A percentile compares a stretch with the other conserved stretches of the same genome.
phyloP scores from a whole-genome alignment of 2,329 filamentous ascomycete genomes.

The Penicillium sp. region DNA sequence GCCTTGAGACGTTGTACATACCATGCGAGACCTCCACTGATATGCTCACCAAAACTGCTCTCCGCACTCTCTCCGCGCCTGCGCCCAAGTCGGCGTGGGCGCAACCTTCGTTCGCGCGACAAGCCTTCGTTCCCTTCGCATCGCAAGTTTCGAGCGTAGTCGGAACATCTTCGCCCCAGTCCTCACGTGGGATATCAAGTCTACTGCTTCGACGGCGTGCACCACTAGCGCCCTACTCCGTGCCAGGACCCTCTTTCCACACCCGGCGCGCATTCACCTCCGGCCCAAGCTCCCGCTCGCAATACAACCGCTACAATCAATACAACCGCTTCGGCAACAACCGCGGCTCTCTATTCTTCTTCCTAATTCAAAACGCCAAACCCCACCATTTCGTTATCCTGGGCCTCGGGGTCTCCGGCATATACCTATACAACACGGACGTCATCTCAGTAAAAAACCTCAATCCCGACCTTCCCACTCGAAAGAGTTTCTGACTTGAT shows the following conservation, averaged over 20 bases:
- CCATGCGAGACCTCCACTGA: neutral
- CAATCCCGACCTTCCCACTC: neutral
- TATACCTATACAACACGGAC: slow-evolving; percentile 56
- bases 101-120: neutral
- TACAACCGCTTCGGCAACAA: slow-evolving; percentile 20
- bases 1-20: neutral
- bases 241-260: neutral
- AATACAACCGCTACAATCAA: slow-evolving; percentile 16
- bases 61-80: slow-evolving; percentile 5
- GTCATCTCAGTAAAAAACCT: slow-evolving; percentile 45
- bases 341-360: slow-evolving; percentile 12
- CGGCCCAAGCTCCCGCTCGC: slow-evolving; percentile 3
- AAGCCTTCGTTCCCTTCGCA: neutral
- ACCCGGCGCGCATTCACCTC: slow-evolving; percentile 10
- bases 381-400: slow-evolving; percentile 34
- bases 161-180: neutral
- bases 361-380: slow-evolving; percentile 19
- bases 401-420: slow-evolving; percentile 40
- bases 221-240: neutral
- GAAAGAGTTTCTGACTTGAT: neutral
- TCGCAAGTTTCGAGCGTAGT: neutral
- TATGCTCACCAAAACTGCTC: slow-evolving; percentile 1
- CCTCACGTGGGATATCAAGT: slow-evolving; percentile 3
- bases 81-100: neutral
- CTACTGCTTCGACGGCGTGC: neutral